phyloP scores from a whole-genome alignment of 2,329 filamentous ascomycete genomes.

The Metarhizium guizhouense region DNA sequence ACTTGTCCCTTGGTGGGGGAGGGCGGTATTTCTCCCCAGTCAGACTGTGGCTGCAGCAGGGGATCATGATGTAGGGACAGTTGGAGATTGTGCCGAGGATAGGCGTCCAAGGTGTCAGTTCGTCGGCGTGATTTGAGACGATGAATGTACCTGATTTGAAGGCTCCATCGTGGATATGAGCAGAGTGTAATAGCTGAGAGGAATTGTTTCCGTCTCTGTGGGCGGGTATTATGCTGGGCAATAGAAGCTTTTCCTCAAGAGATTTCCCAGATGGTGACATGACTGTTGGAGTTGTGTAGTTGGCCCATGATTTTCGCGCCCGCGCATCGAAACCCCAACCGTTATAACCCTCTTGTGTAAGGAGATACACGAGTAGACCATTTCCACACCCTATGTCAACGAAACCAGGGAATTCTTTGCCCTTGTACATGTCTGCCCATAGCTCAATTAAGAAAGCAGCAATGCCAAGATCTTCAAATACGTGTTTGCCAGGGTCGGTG shows the following conservation, averaged over 20 bases:
- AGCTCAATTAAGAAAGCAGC: conserved; percentile 88
- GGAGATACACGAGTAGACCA: conserved; percentile 76
- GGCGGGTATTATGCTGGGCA: conserved; percentile 31
- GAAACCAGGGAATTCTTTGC: conserved; percentile 65
- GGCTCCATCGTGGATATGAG: conserved; percentile 44
- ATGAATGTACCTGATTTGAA: conserved; percentile 78
- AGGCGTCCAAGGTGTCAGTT: conserved; percentile 93
- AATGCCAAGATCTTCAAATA: conserved; percentile 89
- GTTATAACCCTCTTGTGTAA: conserved; percentile 68
- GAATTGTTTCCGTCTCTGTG: no score
- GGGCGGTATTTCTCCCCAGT: conserved; percentile 68
- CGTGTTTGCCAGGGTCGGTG: conserved; percentile 83
- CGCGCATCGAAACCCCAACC: conserved; percentile 93
- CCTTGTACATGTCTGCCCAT: conserved; percentile 73
- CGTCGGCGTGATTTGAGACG: conserved; percentile 93
- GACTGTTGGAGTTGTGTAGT: conserved; percentile 42
- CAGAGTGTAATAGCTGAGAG: conserved; percentile 1
- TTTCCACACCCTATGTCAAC: conserved; percentile 96
- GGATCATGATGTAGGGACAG: conserved; percentile 84
- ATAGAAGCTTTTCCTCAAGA: conserved; percentile 38
- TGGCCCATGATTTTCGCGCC: conserved; percentile 73
- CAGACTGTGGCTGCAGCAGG: conserved; percentile 88
- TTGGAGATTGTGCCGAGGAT: conserved; percentile 68
- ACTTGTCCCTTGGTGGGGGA: conserved; percentile 40
- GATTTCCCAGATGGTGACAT: conserved; percentile 20